Base-by-base conservation (phyloP, 1,284 basidiomycete genomes). In the Puccinia hordei region DNA sequence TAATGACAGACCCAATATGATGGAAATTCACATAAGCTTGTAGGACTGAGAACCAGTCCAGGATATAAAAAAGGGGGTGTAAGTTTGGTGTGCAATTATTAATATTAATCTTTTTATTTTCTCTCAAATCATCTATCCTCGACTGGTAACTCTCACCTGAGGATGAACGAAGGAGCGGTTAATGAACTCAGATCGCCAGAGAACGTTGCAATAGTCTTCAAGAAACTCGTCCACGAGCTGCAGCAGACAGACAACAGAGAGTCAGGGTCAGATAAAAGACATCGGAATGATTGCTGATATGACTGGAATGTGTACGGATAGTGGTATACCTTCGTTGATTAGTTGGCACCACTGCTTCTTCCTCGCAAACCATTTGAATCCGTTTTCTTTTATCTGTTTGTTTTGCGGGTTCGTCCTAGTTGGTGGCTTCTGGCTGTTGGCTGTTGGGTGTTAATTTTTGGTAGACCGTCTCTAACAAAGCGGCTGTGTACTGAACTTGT, bases 181-280 rank as follows among this genome's bases (percentile, higher is more conserved):
- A 99, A 88, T 5, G 92, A 91, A 0, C 92, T 96, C 74, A 99
- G 89, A 87, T 99, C 96, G 81, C 95, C 95, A 1, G 93, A 93
- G 85, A 94, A 90, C 73, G 90, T 90, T 61, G 92, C 90, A 82
- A 95, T 63, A n/a, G 80, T 10, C 73, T 80, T 69, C 69, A 80
- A 66, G 71, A 73, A 73, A 33, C 38, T 69, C 35, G 65, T 61
- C 73, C 73, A 75, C 33, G 73, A 75, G 44, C 73, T 75, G 24
- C 24, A 30, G 15, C 9, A 17, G 10, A 59, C 13, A 27, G 57
- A 59, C 8, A 9, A 24, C 24, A 35, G 33, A 55, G 46, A 49
- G 19, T 35, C 46, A 72, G 24, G 12, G n/a, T 57, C 55, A n/a
- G 55, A 57, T 57, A n/a, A n/a, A n/a, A 24, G 55, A 57, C 19